Base-by-base conservation (phyloP, 768 basidiomycete species). In the Auriculariales sp. region DNA sequence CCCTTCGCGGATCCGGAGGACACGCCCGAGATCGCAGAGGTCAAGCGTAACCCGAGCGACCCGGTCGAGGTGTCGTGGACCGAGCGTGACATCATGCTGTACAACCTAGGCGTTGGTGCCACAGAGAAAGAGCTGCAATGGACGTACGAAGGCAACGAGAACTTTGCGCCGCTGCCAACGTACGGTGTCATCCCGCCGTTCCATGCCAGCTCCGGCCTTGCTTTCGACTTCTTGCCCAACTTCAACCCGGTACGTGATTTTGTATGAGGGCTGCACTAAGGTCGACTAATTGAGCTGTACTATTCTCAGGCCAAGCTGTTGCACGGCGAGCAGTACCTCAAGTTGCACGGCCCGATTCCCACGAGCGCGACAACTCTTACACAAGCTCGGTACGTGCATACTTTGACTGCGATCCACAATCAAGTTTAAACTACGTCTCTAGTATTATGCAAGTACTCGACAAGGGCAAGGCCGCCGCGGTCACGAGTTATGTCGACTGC, bases 151-250 rank as follows among this genome's bases (percentile, higher is more conserved):
- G 81, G 82, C 34, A 74, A 90, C 61, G 89, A 92, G 42, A 73
- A 80, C 12, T 99, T 99, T 65, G 63, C 74, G 50, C 81, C 85
- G 1, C 66, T 99, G 30, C 95, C 92, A 0, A 98, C 93, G 0
- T 98, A 95, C 59, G 95, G 91, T 28, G 92, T 98, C 33, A 75
- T 98, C 51, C 94, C 95, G 14, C 91, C 91, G 61, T 89, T 98
- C 64, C 61, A 69, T 19, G 79, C 88, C 1, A 84, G 78, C 56
- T 70, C 74, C 5, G 71, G 75, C 27, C 47, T 89, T 3, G 64
- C 83, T 0, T 65, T 90, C 45, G 91, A 89, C 65, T 94, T 83
- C 80, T 70, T 99, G 27, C 94, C 95, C 12, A 86, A 97, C 64
- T 98, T 81, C 71, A 93, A 93, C 60, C 91, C 90, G 4, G 89